Percentiles rank a stretch among this genome's conserved stretches.
Evolutionary conservation across 2,329 filamentous ascomycete genomes (phyloP).

Genomic region (Lecanicillium sp.): DNA sequence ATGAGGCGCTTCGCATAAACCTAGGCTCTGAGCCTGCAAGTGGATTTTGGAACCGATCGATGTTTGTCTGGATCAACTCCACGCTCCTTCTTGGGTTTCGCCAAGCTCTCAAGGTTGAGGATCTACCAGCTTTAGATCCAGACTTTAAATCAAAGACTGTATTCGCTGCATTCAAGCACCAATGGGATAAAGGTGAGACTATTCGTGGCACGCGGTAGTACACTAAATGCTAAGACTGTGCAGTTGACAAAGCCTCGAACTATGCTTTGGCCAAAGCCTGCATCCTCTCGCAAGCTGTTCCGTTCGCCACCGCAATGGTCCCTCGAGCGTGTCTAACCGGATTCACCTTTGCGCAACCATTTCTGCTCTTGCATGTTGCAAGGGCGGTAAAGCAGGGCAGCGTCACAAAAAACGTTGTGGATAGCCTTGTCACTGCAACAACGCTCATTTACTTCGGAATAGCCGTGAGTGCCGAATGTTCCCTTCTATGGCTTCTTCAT

Average conservation of each 20-base stretch:
- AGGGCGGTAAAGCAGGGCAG: neutral
- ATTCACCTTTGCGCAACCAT: neutral
- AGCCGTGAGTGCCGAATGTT: neutral
- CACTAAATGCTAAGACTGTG: too few species aligned
- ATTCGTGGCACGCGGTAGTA: too few species aligned
- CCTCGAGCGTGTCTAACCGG: neutral
- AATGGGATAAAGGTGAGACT: too few species aligned
- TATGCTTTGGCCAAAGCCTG: too few species aligned
- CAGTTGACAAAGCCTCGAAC: too few species aligned
- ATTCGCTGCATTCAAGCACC: too few species aligned
- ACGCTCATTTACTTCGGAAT: constrained; percentile 3
- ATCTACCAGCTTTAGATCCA: neutral
- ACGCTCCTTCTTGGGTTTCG: neutral
- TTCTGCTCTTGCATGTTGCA: neutral
- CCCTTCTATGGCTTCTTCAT: too few species aligned
- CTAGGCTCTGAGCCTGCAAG: neutral
- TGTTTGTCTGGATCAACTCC: neutral
- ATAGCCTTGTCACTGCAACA: neutral
- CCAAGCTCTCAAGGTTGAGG: neutral
- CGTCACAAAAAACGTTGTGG: neutral
- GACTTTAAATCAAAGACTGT: neutral
- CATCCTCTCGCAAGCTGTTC: too few species aligned
- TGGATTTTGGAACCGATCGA: neutral
- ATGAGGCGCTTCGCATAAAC: neutral
- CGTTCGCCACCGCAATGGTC: too few species aligned